phyloP scores from a whole-genome alignment of 176 grass and related monocot species.

The Phyllostachys edulis region DNA sequence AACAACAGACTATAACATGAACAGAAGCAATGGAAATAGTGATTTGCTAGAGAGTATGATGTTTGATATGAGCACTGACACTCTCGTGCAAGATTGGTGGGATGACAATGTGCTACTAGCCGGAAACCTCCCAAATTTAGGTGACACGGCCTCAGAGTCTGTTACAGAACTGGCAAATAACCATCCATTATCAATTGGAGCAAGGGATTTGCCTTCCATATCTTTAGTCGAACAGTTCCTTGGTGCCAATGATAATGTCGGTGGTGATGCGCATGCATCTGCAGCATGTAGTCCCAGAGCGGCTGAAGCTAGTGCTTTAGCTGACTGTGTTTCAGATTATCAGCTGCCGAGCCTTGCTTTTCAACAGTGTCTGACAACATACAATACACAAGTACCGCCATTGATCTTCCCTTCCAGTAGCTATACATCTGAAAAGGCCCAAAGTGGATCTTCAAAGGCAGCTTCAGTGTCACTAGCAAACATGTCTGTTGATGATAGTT shows the following conservation, averaged over 20 bases:
- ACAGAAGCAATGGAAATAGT: constrained; percentile 23
- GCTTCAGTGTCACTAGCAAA: constrained; percentile 28
- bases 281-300: neutral
- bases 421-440: constrained; percentile 38
- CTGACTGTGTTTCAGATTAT: constrained; percentile 29
- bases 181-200: constrained; percentile 33
- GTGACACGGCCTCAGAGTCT: constrained; percentile 33
- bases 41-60: constrained; percentile 53
- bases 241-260: constrained; percentile 40
- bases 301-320: constrained; percentile 2
- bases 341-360: constrained; percentile 35
- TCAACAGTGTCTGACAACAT: constrained; percentile 35
- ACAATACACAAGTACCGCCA: constrained; percentile 31
- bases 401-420: constrained; percentile 38
- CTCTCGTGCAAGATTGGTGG: constrained; percentile 63
- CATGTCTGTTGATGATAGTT: constrained; percentile 68
- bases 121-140: constrained; percentile 43
- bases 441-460: constrained; percentile 39
- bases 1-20: neutral
- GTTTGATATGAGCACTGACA: constrained; percentile 31
- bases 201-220: constrained; percentile 44
- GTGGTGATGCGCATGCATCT: neutral
- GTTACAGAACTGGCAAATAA: constrained; percentile 36
- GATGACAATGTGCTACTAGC: constrained; percentile 42
- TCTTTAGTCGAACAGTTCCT: constrained; percentile 65